Evolutionary conservation across 2,329 filamentous ascomycete genomes (phyloP), one percentile per base, ranked within the genome.

Genomic region (Didymella exigua): DNA sequence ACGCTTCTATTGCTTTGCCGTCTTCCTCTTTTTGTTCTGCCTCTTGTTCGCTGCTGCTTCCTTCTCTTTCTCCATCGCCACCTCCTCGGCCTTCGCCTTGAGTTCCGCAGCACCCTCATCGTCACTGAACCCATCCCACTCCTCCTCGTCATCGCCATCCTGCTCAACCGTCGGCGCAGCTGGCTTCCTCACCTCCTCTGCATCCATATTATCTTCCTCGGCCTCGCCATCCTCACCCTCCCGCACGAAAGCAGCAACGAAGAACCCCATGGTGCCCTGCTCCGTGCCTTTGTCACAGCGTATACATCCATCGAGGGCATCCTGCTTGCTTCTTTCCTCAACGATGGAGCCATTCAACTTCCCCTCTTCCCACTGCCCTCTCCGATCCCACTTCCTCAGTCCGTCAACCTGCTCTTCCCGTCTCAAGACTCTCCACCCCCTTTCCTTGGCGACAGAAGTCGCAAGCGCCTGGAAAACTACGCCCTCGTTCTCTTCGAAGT

Each of bases 221-320:
- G n/a, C 3, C 14, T 21, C 24, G 3, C 10, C 26, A 13, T 34
- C 31, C 4, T 49, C 56, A 2, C 49, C 57, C 37, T 89, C 84
- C 48, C 90, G 81, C 3, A 91, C 83, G 75, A 99, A 96, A 0
- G 84, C 91, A n/a, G 86, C 91, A 18, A 97, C 90, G 66, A 99
- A 99, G 76, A 99, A 98, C 0, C 95, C 93, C 84, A 97, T 96
- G 0, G 93, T 90, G 0, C 92, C 91, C 59, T 89, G 85, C 9
- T 87, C 87, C 63, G 93, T 91, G 23, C 86, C 89, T 65, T 93
- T 90, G 73, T 89, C 88, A 27, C 91, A 90, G 54, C 93, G 82
- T 51, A 97, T 88, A 68, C 92, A 96, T 2, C 84, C 89, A 23
- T 93, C 87, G 5, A 87, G 84, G 1, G 90, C 72, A 31, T 66